Evolutionary conservation across 2,329 filamentous ascomycete genomes (phyloP), one percentile per base, ranked within the genome.

Genomic region (Diaporthe helianthi): DNA sequence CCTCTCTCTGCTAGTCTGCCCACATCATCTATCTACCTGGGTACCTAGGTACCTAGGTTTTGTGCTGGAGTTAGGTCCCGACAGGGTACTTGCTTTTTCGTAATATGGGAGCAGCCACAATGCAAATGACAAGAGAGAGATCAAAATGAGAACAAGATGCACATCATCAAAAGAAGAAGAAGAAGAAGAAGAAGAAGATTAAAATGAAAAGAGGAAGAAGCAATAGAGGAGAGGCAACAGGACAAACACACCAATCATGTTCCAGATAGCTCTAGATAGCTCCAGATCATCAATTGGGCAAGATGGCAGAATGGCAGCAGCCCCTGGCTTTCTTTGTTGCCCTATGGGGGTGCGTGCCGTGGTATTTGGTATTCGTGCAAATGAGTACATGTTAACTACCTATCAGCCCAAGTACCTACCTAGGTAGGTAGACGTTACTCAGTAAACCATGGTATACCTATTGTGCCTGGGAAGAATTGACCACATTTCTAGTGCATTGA

Each of bases 311-410:
- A 38, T 10, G 36, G 5, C 13, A 6, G 12, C 17, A 38, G 54
- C 54, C 55, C 55, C 38, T 61, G 55, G 38, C 38, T 31, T 49
- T 15, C 58, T 63, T 63, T 63, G 58, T 63, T 49, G 58, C 58
- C 58, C 58, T 63, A 63, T 12, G 58, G 44, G 24, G 41, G 44
- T 22, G 12, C 44, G 58, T 49, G 58, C 58, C 44, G 58, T 36
- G 24, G 55, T 60, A 31, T n/a, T n/a, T n/a, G n/a, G n/a, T n/a
- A n/a, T n/a, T n/a, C n/a, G n/a, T 38, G 13, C 36, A 3, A 15
- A 15, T 15, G 36, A 7, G 10, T 33, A 8, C 10, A 8, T 33
- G 3, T 33, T 5, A 33, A 33, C 12, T 12, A 33, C 12, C 9
- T 33, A 33, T 12, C 33, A 10, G 33, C 33, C 33, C 12, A 10